A percentile compares a stretch with the other conserved stretches of the same genome.
Conservation (phyloP, 805 yeast genomes). For the Saccharomycopsis sp. region DNA sequence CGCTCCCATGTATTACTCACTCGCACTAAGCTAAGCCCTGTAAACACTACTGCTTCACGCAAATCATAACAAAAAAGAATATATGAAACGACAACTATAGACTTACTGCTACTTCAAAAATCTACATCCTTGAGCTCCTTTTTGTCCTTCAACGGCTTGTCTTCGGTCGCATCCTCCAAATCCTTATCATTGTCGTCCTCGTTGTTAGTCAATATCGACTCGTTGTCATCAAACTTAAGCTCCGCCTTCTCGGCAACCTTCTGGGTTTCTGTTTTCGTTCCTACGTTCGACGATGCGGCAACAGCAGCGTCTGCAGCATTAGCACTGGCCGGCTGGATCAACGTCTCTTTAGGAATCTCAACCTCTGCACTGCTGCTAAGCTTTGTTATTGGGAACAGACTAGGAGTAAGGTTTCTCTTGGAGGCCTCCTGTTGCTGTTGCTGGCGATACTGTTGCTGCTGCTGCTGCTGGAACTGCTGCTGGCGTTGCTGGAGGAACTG, state of each 20-base stretch:
- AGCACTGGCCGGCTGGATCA: slow-evolving; percentile 14
- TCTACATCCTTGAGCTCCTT: slow-evolving; percentile 24
- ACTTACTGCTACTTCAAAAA: slow-evolving; percentile 6
- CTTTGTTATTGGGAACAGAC: slow-evolving; percentile 8
- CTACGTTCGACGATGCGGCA: background rate
- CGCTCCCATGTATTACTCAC: too few species aligned
- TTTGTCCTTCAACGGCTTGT: slow-evolving; percentile 16
- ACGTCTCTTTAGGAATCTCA: slow-evolving; percentile 19
- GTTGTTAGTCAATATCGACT: slow-evolving; percentile 19
- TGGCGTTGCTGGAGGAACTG: slow-evolving; percentile 7
- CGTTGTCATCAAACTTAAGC: slow-evolving; percentile 15
- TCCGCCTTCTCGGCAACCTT: slow-evolving; percentile 15
- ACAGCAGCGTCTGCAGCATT: background rate
- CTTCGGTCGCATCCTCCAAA: slow-evolving; percentile 25
- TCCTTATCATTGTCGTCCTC: slow-evolving; percentile 28
- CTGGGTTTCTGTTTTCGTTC: slow-evolving; percentile 11
- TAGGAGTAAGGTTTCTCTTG: background rate
- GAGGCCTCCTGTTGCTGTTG: background rate
- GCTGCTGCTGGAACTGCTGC: slow-evolving; percentile 2
- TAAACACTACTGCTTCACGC: too few species aligned
- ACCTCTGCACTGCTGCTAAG: slow-evolving; percentile 3
- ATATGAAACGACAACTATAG: background rate
- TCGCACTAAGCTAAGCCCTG: too few species aligned
- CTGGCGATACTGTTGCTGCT: background rate
- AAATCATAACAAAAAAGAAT: too few species aligned